Evolutionary conservation across 805 yeast species (phyloP).

Genomic region (Debaryomyces prosopidis): DNA sequence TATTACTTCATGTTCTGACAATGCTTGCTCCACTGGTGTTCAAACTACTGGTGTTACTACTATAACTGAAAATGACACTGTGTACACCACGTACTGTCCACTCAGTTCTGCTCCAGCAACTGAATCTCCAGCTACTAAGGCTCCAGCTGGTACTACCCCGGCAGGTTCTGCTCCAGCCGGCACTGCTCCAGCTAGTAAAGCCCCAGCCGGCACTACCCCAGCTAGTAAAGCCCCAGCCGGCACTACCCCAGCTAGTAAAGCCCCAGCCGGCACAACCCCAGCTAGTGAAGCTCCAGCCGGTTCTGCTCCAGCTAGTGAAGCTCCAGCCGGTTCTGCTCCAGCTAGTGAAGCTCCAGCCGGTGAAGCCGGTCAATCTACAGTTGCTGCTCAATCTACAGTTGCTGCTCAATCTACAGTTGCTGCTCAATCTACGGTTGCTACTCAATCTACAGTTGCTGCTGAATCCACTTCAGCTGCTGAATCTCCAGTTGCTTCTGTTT

Average conservation of each 20-base stretch:
- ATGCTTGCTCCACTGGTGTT: constrained; percentile 27
- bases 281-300: constrained; percentile 9
- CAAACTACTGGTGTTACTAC: constrained; percentile 40
- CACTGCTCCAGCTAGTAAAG: constrained; percentile 9
- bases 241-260: constrained; percentile 6
- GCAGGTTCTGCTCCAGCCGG: constrained; percentile 7
- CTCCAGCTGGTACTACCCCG: constrained; percentile 10
- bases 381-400: neutral
- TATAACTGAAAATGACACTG: constrained; percentile 29
- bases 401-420: constrained; percentile 8
- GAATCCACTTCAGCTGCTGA: constrained; percentile 10
- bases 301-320: constrained; percentile 4
- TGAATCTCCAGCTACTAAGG: constrained; percentile 10
- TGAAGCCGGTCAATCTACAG: too few relatives aligned
- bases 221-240: constrained; percentile 6
- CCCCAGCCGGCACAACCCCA: neutral
- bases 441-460: constrained; percentile 14
- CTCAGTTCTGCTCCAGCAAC: constrained; percentile 12
- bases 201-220: constrained; percentile 2
- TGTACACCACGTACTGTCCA: constrained; percentile 35
- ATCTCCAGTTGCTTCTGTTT: constrained; percentile 11
- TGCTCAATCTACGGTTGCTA: constrained; percentile 14
- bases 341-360: too few relatives aligned
- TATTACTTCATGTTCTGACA: constrained; percentile 35
- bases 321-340: constrained; percentile 12